Evolutionary conservation across 306 rosid genomes (phyloP).

Genomic region (Styphnolobium japonicum): DNA sequence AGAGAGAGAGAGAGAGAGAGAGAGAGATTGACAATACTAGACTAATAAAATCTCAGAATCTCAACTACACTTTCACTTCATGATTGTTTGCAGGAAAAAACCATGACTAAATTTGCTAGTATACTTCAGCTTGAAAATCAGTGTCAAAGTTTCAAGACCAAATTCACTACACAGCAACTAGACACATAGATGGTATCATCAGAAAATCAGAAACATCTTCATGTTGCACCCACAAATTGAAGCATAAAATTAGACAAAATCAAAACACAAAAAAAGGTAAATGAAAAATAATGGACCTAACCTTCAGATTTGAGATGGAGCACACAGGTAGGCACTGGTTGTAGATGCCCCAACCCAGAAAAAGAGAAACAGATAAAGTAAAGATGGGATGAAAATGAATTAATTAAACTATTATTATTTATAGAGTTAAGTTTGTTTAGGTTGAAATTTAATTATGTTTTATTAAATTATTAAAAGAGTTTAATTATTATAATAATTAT

Average conservation of each 20-base stretch:
- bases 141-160: neutral
- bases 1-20: neutral
- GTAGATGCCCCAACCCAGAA: neutral
- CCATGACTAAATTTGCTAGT: neutral
- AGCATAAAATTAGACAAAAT: neutral
- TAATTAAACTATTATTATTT: no score
- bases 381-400: neutral
- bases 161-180: neutral
- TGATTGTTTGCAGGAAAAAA: neutral
- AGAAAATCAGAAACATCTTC: neutral
- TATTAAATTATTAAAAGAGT: no score
- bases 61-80: neutral
- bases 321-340: neutral
- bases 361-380: neutral
- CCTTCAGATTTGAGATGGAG: slow-evolving; percentile 16
- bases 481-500: no score
- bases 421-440: no score
- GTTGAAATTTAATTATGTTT: no score
- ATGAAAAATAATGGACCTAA: neutral
- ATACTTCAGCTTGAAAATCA: neutral
- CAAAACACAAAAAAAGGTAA: neutral
- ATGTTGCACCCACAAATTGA: neutral
- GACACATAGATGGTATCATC: neutral
- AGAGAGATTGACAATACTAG: neutral
- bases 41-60: neutral